Evolutionary conservation across 2,329 filamentous ascomycete species (phyloP), one percentile per base, ranked within the genome.

Genomic region (Beauveria sp.): DNA sequence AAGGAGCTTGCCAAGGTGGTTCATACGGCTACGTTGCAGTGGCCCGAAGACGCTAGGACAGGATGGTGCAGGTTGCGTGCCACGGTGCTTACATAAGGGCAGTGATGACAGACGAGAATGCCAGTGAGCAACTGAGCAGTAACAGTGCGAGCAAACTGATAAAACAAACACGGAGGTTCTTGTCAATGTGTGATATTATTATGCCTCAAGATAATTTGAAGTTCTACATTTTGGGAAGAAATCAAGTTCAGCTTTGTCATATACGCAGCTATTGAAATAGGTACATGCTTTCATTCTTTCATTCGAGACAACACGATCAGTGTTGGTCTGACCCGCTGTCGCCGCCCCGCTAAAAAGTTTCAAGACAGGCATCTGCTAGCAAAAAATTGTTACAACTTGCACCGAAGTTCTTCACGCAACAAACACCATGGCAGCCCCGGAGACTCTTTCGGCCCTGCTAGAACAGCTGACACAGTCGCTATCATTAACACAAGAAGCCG

Each of bases 401-500:
- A 16, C 14, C 5, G 6, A 20, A 43, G 24, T 20, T 51, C 38
- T 24, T 48, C 46, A 40, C 28, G 31, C 34, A 59, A 51, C 24
- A 67, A 66, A 63, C 73, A 65, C 66, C 65, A 74, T 85, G 78
- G 78, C 85, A 24, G 75, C 80, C 51, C 74, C 77, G 48, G 76
- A 76, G 20, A 79, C 81, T 18, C 68, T 85, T 46, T 74, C 82
- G 61, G 77, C 76, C 16, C 69, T 84, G 56, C 68, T 85, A 64
- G 78, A 81, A 42, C 82, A 82, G 0, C 71, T 88, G 43, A 82
- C 80, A 0, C 81, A 83, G 65, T 87, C 85, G 1, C 72, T 88
- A 1, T 79, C 80, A 0, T 82, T 86, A 0, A 85, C 89, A 0
- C 80, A 88, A 51, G 85, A 92, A 63, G 86, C 88, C 6, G 81